These are phyloP conservation scores for Mycena kentingensis DNA, from an alignment of 768 basidiomycete genomes.

Conservation along the genomic window DNA sequence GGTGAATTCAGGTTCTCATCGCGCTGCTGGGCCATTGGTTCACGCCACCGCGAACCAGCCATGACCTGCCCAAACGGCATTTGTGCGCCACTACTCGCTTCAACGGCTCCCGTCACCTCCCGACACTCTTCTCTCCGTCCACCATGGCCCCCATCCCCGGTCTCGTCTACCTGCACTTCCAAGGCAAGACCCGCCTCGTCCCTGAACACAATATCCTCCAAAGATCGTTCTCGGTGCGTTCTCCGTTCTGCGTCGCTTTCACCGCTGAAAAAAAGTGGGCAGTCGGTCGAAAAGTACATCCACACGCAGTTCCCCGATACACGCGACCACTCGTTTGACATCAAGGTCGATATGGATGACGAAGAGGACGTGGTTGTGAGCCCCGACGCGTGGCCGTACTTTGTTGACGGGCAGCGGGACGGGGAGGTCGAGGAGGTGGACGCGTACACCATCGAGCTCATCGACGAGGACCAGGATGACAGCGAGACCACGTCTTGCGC, in stretches of 20 bases:
- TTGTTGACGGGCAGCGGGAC: neutral
- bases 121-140: too few relatives aligned
- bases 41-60: too few relatives aligned
- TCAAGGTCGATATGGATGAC: neutral
- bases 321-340: neutral
- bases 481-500: too few relatives aligned
- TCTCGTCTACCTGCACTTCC: neutral
- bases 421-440: neutral
- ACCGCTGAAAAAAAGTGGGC: neutral
- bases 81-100: too few relatives aligned
- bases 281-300: neutral
- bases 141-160: neutral
- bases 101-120: too few relatives aligned
- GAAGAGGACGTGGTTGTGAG: neutral
- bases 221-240: neutral
- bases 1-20: too few relatives aligned
- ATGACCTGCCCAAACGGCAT: too few relatives aligned
- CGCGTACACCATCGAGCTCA: neutral
- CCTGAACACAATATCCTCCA: neutral
- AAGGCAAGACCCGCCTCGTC: neutral
- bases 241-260: neutral
- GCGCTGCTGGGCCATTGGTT: too few relatives aligned
- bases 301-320: neutral
- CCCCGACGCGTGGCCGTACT: neutral
- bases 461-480: neutral